Evolutionary conservation across 345 rosid species (phyloP).

Genomic region (Salix suchowensis): DNA sequence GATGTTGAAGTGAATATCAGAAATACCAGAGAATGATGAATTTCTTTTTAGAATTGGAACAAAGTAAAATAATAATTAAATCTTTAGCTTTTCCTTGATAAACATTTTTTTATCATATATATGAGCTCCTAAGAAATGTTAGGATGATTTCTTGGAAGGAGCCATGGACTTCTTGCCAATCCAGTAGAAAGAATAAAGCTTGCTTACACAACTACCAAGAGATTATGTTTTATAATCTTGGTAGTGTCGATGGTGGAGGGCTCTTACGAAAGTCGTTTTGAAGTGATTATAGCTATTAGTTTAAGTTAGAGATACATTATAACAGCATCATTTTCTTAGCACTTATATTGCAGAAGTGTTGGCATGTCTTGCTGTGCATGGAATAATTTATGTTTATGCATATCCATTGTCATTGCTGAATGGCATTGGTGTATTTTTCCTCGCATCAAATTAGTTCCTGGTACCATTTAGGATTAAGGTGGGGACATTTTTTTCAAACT

Average conservation of each 20-base stretch:
- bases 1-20: conserved; percentile 10
- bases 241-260: not conserved
- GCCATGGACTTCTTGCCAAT: not conserved
- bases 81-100: not conserved
- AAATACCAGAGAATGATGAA: conserved; percentile 3
- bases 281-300: not conserved
- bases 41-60: not conserved
- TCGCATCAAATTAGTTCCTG: conserved; percentile 11
- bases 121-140: not conserved
- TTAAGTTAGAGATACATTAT: not conserved
- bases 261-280: not conserved
- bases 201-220: not conserved
- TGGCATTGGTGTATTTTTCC: not conserved
- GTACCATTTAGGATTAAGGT: conserved; percentile 15
- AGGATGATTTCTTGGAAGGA: not conserved
- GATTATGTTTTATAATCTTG: not conserved
- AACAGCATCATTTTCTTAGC: not conserved
- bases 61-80: not conserved
- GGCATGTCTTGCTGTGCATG: not conserved
- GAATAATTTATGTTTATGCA: not conserved
- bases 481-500: not conserved
- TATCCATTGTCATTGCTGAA: not conserved
- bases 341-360: not conserved
- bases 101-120: not conserved
- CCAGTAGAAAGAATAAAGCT: not conserved